Percentiles rank a stretch among this genome's conserved stretches.
Evolutionary conservation across 257 asterid species (phyloP).

Genomic region (Fraxinus excelsior): DNA sequence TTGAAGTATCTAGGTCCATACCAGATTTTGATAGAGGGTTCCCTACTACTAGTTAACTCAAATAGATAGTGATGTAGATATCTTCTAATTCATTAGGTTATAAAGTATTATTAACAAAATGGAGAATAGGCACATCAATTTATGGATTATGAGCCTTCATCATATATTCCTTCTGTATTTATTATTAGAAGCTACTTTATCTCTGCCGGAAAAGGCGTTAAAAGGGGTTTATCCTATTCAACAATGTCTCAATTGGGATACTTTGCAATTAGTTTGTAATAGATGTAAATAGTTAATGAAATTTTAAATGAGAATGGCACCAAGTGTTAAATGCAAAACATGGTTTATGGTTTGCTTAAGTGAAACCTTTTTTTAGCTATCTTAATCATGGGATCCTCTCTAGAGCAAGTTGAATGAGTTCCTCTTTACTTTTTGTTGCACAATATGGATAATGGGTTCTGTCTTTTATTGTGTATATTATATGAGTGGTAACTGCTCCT

Average conservation of each 20-base stretch:
- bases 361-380: neutral
- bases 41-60: neutral
- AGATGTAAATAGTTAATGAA: neutral
- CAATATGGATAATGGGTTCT: neutral
- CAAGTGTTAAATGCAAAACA: neutral
- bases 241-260: neutral
- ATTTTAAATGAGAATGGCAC: neutral
- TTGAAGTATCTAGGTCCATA: neutral
- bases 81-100: neutral
- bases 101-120: neutral
- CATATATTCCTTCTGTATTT: neutral
- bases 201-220: neutral
- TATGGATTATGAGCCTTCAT: neutral
- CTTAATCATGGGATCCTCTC: neutral
- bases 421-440: neutral
- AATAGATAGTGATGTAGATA: neutral
- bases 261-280: neutral
- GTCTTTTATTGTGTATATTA: neutral
- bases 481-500: neutral
- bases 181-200: neutral
- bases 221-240: neutral
- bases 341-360: neutral
- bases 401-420: neutral
- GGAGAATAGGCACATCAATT: neutral
- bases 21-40: neutral